phyloP scores from a whole-genome alignment of 179 eudicot genomes.

The Patellifolia procumbens region DNA sequence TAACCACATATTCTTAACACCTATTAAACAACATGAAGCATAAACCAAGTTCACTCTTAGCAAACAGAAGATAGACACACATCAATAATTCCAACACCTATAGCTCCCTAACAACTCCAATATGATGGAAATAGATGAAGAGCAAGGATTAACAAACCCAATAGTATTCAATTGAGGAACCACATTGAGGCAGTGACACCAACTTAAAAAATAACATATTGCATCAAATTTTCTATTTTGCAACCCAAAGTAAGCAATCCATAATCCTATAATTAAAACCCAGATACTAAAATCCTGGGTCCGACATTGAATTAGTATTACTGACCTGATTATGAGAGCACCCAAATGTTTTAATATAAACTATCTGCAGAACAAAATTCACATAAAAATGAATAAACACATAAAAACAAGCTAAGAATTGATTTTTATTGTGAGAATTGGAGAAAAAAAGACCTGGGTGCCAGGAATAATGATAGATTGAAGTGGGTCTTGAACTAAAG shows the following conservation, averaged over 20 bases:
- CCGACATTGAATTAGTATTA: too few species aligned
- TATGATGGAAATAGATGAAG: neutral
- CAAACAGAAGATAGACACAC: neutral
- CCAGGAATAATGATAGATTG: conserved; percentile 81
- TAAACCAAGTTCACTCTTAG: neutral
- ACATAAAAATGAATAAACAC: neutral
- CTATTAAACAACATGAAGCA: neutral
- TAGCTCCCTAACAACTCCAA: neutral
- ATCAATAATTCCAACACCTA: neutral
- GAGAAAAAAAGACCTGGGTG: conserved; percentile 60
- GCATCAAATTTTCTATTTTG: too few species aligned
- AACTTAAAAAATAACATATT: too few species aligned
- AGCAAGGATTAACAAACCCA: neutral
- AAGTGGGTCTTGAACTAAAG: conserved; percentile 45
- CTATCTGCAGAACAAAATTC: conserved; percentile 49
- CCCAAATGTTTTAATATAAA: conserved; percentile 89
- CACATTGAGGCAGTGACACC: too few species aligned
- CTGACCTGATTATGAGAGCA: conserved; percentile 95
- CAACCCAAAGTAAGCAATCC: too few species aligned
- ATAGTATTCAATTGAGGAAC: too few species aligned
- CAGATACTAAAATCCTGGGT: too few species aligned
- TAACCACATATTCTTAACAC: neutral
- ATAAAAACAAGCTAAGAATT: neutral
- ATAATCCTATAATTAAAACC: too few species aligned
- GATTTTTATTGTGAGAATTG: neutral